phyloP scores from a whole-genome alignment of 2,329 filamentous ascomycete genomes.

The Diaporthe helianthi region DNA sequence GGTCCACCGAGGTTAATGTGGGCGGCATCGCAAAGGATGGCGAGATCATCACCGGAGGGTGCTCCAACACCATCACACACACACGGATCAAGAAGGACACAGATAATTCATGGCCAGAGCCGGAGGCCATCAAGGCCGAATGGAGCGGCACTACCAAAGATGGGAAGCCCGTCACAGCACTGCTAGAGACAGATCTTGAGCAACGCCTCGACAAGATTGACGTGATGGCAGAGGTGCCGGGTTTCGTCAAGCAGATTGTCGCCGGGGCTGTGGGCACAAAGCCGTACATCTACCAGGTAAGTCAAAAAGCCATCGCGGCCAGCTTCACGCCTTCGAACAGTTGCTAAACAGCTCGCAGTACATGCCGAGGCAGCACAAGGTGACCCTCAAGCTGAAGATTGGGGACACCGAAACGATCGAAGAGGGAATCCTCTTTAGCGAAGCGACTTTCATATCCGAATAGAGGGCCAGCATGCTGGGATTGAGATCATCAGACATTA shows the following conservation, averaged over 20 bases:
- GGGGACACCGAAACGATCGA: conserved; percentile 80
- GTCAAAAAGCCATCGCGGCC: conserved; percentile 36
- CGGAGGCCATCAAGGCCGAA: conserved; percentile 73
- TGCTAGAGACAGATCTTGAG: conserved; percentile 73
- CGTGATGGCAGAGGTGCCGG: conserved; percentile 95
- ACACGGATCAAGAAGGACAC: conserved; percentile 72
- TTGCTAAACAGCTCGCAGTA: conserved; percentile 62
- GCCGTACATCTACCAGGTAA: conserved; percentile 96
- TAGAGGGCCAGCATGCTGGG: conserved; percentile 37
- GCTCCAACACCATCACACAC: conserved; percentile 71
- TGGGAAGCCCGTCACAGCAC: conserved; percentile 73
- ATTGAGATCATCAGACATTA: conserved; percentile 14
- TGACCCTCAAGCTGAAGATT: conserved; percentile 82
- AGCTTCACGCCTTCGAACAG: neutral
- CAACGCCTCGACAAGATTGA: conserved; percentile 82
- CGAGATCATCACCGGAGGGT: conserved; percentile 78
- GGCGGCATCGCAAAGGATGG: conserved; percentile 83
- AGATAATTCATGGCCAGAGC: conserved; percentile 89
- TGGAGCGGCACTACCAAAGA: conserved; percentile 84
- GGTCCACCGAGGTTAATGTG: conserved; percentile 81
- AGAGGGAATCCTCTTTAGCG: conserved; percentile 79
- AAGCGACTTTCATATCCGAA: conserved; percentile 94
- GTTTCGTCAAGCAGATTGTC: conserved; percentile 93
- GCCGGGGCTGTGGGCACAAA: conserved; percentile 88
- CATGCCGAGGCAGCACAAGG: conserved; percentile 65